These are phyloP conservation scores for Solanum pennellii DNA, from an alignment of 257 asterid genomes.

Conservation along the genomic window DNA sequence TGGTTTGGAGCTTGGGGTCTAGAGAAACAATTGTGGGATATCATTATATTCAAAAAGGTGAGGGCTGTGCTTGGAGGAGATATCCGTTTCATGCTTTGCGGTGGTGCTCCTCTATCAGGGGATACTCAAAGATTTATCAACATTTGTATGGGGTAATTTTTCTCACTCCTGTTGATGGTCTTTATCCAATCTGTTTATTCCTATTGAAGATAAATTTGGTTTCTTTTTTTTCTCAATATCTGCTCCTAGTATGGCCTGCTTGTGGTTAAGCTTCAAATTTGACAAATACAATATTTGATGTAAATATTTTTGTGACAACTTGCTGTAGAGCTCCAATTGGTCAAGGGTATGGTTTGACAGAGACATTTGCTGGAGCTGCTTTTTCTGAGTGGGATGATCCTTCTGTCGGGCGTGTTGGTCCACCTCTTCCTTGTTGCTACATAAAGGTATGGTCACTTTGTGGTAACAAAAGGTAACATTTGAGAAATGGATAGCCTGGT, in stretches of 20 bases:
- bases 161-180: slow-evolving; percentile 1
- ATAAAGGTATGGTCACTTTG: slow-evolving; percentile 49
- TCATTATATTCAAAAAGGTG: slow-evolving; percentile 53
- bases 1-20: slow-evolving; percentile 89
- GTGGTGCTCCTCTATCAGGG: slow-evolving; percentile 96
- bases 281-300: not conserved
- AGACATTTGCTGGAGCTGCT: slow-evolving; percentile 90
- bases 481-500: not conserved
- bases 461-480: not conserved
- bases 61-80: slow-evolving; percentile 75
- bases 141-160: slow-evolving; percentile 80
- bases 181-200: not conserved
- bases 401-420: slow-evolving; percentile 92
- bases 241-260: not conserved
- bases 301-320: not conserved
- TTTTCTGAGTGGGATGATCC: slow-evolving; percentile 78
- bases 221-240: not conserved
- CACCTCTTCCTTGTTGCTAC: slow-evolving; percentile 88
- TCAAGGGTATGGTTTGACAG: slow-evolving; percentile 94
- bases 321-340: slow-evolving; percentile 77
- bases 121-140: slow-evolving; percentile 90
- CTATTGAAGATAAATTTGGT: not conserved
- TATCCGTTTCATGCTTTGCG: slow-evolving; percentile 88
- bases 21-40: slow-evolving; percentile 61
- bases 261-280: not conserved